phyloP scores from a whole-genome alignment of 805 yeast species.

The Zygosaccharomyces siamensis region DNA sequence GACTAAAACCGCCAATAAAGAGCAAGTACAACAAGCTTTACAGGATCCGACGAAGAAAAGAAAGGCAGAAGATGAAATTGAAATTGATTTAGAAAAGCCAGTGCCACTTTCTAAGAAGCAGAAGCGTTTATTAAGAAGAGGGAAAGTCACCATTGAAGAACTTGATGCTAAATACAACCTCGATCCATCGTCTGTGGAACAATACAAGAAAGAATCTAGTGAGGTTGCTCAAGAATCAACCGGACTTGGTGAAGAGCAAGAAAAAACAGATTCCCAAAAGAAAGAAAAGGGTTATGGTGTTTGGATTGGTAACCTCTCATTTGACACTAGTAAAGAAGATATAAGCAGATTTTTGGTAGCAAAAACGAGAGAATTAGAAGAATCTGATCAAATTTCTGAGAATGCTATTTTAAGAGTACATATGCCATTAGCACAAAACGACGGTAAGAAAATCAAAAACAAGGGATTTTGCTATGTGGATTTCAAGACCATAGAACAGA shows the following conservation, averaged over 20 bases:
- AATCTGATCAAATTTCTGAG: conserved; percentile 43
- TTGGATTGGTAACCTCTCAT: conserved; percentile 92
- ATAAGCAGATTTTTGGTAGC: conserved; percentile 56
- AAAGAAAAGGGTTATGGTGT: conserved; percentile 55
- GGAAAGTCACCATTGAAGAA: conserved; percentile 58
- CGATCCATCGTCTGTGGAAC: conserved; percentile 35
- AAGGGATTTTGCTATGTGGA: conserved; percentile 91
- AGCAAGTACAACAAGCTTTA: conserved; percentile 32
- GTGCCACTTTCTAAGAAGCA: conserved; percentile 90
- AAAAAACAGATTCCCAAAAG: conserved; percentile 13
- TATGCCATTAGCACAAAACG: conserved; percentile 63
- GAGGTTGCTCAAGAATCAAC: conserved; percentile 33
- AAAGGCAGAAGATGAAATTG: conserved; percentile 50
- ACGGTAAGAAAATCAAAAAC: conserved; percentile 49
- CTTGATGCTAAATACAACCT: conserved; percentile 40
- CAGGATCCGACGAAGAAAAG: conserved; percentile 35
- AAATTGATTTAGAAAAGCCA: conserved; percentile 62
- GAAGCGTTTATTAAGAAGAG: conserved; percentile 76
- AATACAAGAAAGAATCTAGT: conserved; percentile 37
- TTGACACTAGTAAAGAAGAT: conserved; percentile 76
- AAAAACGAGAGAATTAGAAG: conserved; percentile 45
- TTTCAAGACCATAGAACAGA: conserved; percentile 55
- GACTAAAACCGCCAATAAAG: conserved; percentile 27
- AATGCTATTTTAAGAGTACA: conserved; percentile 69
- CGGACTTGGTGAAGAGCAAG: conserved; percentile 33